Conservation (phyloP, 108 stramenopile species). For the Asterionellopsis glacialis region DNA sequence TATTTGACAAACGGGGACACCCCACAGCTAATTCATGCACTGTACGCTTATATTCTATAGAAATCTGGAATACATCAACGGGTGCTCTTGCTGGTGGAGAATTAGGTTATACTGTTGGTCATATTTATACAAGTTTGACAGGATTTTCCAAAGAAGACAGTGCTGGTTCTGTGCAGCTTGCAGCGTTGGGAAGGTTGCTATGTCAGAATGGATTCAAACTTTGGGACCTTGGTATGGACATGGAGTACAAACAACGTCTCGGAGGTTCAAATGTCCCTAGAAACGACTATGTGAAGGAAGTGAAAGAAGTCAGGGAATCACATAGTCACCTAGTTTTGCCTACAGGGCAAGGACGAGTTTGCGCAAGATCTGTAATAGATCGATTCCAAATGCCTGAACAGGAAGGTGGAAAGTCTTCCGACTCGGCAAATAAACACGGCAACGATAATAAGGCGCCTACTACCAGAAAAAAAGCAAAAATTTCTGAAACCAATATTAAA, state of each 20-base stretch:
- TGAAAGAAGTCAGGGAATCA: constrained; percentile 27
- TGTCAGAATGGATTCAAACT: constrained; percentile 38
- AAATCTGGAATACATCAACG: constrained; percentile 58
- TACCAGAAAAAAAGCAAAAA: no score
- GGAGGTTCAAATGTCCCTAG: constrained; percentile 56
- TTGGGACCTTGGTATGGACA: constrained; percentile 86
- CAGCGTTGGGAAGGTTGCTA: constrained; percentile 57
- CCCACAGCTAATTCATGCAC: constrained; percentile 15
- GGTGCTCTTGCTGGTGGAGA: constrained; percentile 75
- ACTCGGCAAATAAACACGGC: no score
- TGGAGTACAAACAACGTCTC: constrained; percentile 64
- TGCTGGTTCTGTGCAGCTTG: constrained; percentile 81
- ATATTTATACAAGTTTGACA: constrained; percentile 74
- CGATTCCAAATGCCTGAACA: no score
- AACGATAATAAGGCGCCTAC: no score
- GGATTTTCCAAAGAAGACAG: constrained; percentile 65
- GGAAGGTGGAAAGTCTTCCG: no score
- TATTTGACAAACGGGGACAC: constrained; percentile 6
- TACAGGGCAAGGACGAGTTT: no score
- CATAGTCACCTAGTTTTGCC: no score
- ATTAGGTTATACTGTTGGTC: constrained; percentile 78
- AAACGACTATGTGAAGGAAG: constrained; percentile 50
- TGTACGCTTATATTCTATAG: constrained; percentile 74
- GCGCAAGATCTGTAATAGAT: no score
- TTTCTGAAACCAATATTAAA: no score